Evolutionary conservation across 768 basidiomycete species (phyloP).

Genomic region (Lactifluus subvellereus): DNA sequence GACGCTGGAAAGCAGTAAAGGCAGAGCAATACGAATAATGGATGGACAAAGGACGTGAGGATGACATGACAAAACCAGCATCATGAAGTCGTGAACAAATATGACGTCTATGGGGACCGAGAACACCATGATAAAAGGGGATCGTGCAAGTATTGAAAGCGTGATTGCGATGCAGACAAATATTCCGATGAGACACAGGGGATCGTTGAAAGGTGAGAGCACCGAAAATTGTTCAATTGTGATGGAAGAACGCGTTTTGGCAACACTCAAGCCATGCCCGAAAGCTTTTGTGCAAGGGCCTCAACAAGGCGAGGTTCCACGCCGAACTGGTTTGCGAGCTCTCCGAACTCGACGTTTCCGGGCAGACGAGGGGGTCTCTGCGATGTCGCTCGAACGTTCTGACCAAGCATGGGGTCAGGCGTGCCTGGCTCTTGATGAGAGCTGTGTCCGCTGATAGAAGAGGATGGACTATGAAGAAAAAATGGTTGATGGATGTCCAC

Average conservation of each 20-base stretch:
- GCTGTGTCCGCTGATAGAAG: constrained; percentile 21
- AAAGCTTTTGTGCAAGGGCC: constrained; percentile 23
- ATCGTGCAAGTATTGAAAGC: constrained; percentile 20
- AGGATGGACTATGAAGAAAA: constrained; percentile 19
- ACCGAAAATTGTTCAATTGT: constrained; percentile 10
- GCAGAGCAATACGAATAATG: constrained; percentile 25
- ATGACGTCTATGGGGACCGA: constrained; percentile 16
- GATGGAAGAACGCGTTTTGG: constrained; percentile 1
- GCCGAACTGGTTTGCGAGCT: constrained; percentile 22
- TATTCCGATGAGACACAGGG: constrained; percentile 19
- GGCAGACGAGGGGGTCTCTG: constrained; percentile 42
- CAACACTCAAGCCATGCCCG: constrained; percentile 19
- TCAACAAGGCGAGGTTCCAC: constrained; percentile 23
- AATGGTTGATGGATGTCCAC: constrained; percentile 16
- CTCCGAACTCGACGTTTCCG: constrained; percentile 16
- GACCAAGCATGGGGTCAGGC: constrained; percentile 32
- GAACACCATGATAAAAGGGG: constrained; percentile 19
- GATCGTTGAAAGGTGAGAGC: constrained; percentile 4
- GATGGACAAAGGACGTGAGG: constrained; percentile 14
- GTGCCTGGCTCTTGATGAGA: constrained; percentile 19
- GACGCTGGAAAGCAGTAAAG: constrained; percentile 22
- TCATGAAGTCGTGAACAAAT: constrained; percentile 22
- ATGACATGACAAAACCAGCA: constrained; percentile 24
- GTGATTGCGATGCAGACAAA: constrained; percentile 18
- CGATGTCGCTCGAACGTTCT: constrained; percentile 60